Evolutionary conservation across 2,329 filamentous ascomycete genomes (phyloP).

Genomic region (Stagonosporopsis vannaccii): DNA sequence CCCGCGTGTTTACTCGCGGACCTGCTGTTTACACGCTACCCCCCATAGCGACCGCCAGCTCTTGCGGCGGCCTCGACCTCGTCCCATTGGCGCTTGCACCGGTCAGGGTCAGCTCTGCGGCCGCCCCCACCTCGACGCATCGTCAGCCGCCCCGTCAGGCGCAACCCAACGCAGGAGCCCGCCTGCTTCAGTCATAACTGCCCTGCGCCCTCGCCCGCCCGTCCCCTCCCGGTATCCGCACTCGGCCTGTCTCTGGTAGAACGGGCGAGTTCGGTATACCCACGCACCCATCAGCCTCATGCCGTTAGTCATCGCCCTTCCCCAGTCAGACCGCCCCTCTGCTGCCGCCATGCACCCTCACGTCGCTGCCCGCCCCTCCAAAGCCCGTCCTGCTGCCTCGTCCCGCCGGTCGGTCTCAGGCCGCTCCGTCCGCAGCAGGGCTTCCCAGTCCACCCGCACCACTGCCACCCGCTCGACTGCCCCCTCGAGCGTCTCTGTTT

Average conservation of each 20-base stretch:
- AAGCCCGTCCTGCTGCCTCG: constrained; percentile 16
- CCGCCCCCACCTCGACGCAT: constrained; percentile 15
- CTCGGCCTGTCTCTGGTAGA: constrained; percentile 52
- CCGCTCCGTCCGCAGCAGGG: constrained; percentile 37
- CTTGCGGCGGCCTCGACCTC: too few relatives aligned
- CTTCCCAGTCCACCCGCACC: constrained; percentile 35
- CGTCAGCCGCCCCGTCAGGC: constrained; percentile 22
- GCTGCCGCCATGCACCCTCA: constrained; percentile 16
- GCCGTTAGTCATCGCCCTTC: constrained; percentile 53
- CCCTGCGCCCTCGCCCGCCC: constrained; percentile 31
- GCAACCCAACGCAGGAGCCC: constrained; percentile 19
- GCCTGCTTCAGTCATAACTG: constrained; percentile 23
- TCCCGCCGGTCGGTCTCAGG: constrained; percentile 41
- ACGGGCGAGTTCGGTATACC: constrained; percentile 46
- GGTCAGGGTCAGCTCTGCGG: constrained; percentile 18
- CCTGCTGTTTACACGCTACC: constrained; percentile 13
- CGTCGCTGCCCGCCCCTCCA: constrained; percentile 5
- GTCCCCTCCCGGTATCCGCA: constrained; percentile 31
- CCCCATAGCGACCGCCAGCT: constrained; percentile 3
- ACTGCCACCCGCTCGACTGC: constrained; percentile 32
- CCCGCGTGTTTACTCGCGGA: constrained; percentile 18
- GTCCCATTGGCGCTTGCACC: constrained; percentile 11
- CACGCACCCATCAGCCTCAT: constrained; percentile 46
- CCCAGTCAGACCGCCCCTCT: constrained; percentile 26
- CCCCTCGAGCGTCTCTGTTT: constrained; percentile 41